Conservation (phyloP, 2,329 filamentous ascomycete species). For the Stagonosporopsis tanaceti region DNA sequence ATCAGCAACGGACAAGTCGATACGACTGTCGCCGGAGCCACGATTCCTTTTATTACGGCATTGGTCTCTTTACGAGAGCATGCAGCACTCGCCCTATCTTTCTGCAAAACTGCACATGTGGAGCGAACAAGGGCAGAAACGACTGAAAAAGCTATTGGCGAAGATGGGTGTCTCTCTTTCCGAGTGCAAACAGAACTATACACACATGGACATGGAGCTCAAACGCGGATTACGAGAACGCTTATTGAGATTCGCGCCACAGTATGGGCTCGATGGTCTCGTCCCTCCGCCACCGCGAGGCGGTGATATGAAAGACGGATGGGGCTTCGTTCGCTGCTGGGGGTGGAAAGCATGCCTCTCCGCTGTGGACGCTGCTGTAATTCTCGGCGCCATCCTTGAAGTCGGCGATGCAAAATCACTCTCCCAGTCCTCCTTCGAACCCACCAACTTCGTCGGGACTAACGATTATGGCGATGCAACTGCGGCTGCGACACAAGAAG, state of each 20-base stretch:
- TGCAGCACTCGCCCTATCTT: constrained; percentile 96
- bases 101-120: constrained; percentile 92
- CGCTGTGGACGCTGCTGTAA: constrained; percentile 91
- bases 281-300: constrained; percentile 74
- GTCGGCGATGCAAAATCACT: constrained; percentile 71
- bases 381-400: constrained; percentile 90
- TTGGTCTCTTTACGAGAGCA: constrained; percentile 98
- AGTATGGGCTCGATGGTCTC: constrained; percentile 93
- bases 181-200: constrained; percentile 94
- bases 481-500: constrained; percentile 27
- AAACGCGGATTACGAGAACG: constrained; percentile 87
- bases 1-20: constrained; percentile 89
- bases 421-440: constrained; percentile 42
- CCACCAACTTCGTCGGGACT: constrained; percentile 38
- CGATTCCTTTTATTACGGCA: constrained; percentile 91
- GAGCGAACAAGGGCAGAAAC: constrained; percentile 87
- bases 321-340: constrained; percentile 98
- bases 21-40: constrained; percentile 91
- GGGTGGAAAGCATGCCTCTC: constrained; percentile 95
- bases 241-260: constrained; percentile 86
- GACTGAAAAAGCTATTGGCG: constrained; percentile 90
- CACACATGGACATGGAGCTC: constrained; percentile 97
- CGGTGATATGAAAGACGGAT: constrained; percentile 82
- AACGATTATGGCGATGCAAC: constrained; percentile 39
- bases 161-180: constrained; percentile 97